Evolutionary conservation across 768 basidiomycete genomes (phyloP), one percentile per base, ranked within the genome.

Genomic region (Hericium coralloides): DNA sequence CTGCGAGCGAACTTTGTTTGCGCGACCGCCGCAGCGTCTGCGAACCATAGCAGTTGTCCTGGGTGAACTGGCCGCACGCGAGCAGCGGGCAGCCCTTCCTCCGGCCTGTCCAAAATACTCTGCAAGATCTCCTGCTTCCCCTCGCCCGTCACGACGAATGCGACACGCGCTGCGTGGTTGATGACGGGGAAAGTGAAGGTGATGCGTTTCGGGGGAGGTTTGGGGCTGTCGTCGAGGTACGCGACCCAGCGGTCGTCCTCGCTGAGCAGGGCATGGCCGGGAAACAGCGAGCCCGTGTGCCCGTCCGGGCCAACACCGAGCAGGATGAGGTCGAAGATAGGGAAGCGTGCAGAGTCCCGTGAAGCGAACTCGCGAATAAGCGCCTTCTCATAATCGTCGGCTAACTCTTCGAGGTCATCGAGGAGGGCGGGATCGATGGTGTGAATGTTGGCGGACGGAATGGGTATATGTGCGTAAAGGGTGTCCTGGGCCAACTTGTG

Each of bases 251-350:
- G 82, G 69, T 92, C 92, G 52, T 78, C 81, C 73, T 97, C 95
- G n/a, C 73, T 59, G 51, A 99, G 80, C 39, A 98, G 79, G 38
- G 70, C 73, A 67, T 98, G 95, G n/a, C 80, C 89, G 9, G 97
- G 97, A 82, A 99, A 99, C 63, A 99, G 85, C 7, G 91, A 94
- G 59, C 89, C 93, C 43, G 95, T 98, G 76, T 99, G 97, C n/a
- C 95, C 95, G 69, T 98, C 97, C 5, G 90, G 91, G 31, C 97
- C 97, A 81, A 95, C 85, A 51, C 97, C 97, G 53, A 99, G 86
- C 47, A 99, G 83, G 73, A 98, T 89, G 68, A 99, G 83, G 69
- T 99, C 97, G 70, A 99, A 98, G 53, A 97, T 78, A 60, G 97
- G 97, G 80, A 98, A 98, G 59, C 95, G 86, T 17, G 95, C 95